Evolutionary conservation across 2,329 filamentous ascomycete species (phyloP).

Genomic region (Pleomassaria siparia): DNA sequence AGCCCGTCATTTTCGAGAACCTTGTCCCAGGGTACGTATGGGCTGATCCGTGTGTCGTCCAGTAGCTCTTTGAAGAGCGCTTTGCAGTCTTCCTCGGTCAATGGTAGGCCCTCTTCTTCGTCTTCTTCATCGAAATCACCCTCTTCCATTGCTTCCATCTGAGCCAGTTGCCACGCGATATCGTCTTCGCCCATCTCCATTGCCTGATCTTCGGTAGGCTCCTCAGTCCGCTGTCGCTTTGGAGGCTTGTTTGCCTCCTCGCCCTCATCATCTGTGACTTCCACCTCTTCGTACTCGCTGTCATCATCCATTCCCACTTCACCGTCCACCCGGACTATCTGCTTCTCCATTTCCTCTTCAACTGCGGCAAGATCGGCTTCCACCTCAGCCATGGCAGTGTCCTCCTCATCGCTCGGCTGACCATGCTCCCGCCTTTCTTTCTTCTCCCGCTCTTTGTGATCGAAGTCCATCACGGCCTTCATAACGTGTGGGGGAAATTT

Average conservation of each 20-base stretch:
- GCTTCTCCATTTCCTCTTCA: conserved; percentile 32
- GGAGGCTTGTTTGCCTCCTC: conserved; percentile 52
- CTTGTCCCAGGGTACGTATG: conserved; percentile 90
- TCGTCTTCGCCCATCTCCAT: conserved; percentile 93
- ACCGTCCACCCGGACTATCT: conserved; percentile 38
- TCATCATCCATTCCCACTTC: conserved; percentile 55
- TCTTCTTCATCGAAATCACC: conserved; percentile 68
- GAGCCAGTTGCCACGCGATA: conserved; percentile 86
- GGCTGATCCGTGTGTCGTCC: conserved; percentile 78
- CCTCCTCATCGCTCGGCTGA: conserved; percentile 38
- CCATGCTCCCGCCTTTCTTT: conserved; percentile 56
- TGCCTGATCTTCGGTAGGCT: conserved; percentile 46
- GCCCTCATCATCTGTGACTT: conserved; percentile 65
- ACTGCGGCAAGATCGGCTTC: conserved; percentile 33
- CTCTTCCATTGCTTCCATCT: conserved; percentile 80
- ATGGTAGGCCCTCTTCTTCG: conserved; percentile 69
- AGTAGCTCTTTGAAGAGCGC: conserved; percentile 84
- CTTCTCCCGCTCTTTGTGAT: conserved; percentile 69
- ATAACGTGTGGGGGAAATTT: conserved; percentile 87
- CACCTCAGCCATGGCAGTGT: conserved; percentile 37
- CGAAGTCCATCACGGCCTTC: conserved; percentile 70
- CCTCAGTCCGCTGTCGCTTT: conserved; percentile 54
- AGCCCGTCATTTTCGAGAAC: conserved; percentile 80
- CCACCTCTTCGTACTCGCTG: conserved; percentile 75
- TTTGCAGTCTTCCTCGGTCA: conserved; percentile 75